Evolutionary conservation across 495 filamentous ascomycete genomes (phyloP), one percentile per base, ranked within the genome.

Genomic region (Penicillium salamii): DNA sequence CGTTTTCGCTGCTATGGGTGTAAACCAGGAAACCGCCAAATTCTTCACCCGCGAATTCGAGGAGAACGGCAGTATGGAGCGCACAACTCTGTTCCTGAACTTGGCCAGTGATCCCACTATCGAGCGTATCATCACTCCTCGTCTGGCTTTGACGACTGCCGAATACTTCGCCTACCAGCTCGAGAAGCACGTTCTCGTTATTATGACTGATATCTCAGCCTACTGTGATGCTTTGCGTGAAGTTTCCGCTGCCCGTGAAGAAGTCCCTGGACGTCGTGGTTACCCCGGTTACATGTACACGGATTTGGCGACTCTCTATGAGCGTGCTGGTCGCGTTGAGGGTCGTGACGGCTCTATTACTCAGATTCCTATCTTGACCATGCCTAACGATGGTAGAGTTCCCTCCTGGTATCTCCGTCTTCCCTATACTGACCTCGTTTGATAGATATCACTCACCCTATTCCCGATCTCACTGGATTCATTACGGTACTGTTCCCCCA

Each of bases 271-370:
- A 79, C 92, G 95, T 71, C 91, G 95, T 81, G 95, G 95, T 78
- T 99, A 95, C 77, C 95, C 95, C 42, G 95, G 95, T 90, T 99
- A 99, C 80, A 99, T 99, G 95, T 99, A 99, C 79, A 99, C 95
- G 47, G 95, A 99, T 85, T 87, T 99, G 82, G 96, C 95, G 40
- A 99, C 95, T 59, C 93, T 99, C 61, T 99, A 99, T 76, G 95
- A 99, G 71, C 90, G 95, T 76, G 95, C 95, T 62, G 95, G 95
- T 61, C 95, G 95, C 85, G 95, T 99, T 23, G 80, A 95, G 65
- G 95, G 95, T 52, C 89, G 95, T 53, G 96, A 97, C 64, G 95
- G 95, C 41, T 97, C 92, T 42, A 99, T 99, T 66, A 99, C 93
- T 26, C 93, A 99, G 69, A 97, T 99, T 58, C 93, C 93, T 42